Evolutionary conservation across 192 early-diverging fungal species (phyloP), one percentile per base, ranked within the genome.

Genomic region (Coemansia sp.): DNA sequence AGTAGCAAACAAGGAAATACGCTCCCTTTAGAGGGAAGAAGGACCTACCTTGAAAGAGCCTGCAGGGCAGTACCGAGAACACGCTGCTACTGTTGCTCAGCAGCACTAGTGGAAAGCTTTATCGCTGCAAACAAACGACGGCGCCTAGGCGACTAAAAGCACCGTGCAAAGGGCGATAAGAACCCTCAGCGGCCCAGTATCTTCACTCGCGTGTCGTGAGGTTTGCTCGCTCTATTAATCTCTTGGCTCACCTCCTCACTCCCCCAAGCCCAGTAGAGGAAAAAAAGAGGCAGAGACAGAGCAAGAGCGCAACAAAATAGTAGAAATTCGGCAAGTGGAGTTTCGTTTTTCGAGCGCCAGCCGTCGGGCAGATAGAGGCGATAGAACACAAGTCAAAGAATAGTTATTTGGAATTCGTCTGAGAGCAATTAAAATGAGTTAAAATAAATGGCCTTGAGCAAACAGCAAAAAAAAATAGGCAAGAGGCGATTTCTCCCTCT

Each of bases 311-410:
- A 55, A 53, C 50, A 10, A 31, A 11, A 31, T 45, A 20, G 20
- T 8, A 45, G 7, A 8, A 7, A 20, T 8, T 18, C 43, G n/a
- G 43, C 2, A 20, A 4, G 21, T 13, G 28, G 23, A 5, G 50
- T 24, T 31, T 55, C 26, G 9, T 55, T 33, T 55, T 14, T 33
- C 51, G 16, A 31, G 51, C 51, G 51, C 51, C 26, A 55, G 51
- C 26, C 51, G 51, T 55, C 51, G 28, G 26, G 51, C 24, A 55
- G 51, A 55, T 26, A 55, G 51, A 31, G 51, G 43, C 24, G 26
- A 3, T 6, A 21, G 14, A 31, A 13, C 24, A 45, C 43, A 9
- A n/a, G 43, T n/a, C 43, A 20, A 4, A 1, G 43, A 45, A 45
- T 45, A n/a, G 20, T n/a, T 45, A 5, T 45, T 2, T 20, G 18